Base-by-base conservation (phyloP, 2,329 filamentous ascomycete genomes). In the Pseudophaeomoniella oleicola region DNA sequence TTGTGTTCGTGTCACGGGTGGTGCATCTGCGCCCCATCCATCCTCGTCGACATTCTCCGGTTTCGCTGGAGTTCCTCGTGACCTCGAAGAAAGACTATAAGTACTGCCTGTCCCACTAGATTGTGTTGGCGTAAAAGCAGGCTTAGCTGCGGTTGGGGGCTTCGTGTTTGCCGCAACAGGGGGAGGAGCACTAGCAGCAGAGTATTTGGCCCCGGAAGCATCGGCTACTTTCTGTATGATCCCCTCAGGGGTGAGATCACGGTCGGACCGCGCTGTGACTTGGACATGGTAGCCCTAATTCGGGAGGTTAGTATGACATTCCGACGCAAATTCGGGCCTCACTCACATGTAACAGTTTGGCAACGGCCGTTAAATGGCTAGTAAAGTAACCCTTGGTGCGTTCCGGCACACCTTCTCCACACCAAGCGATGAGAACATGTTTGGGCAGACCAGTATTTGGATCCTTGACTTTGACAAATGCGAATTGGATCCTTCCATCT, bases 341-440 rank as follows among this genome's bases (percentile, higher is more conserved):
- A 53, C 62, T 35, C 54, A 78, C 78, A 63, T 94, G 87, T 30
- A 98, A 73, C 47, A 94, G 71, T 62, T 94, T 94, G 43, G 86
- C 78, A 27, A 96, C 86, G 34, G 85, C 80, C 42, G 81, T 78
- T 34, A 90, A 67, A 61, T 98, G 88, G 62, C 86, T 94, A 46
- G 85, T 94, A 57, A 98, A 98, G 63, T 96, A 96, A 46, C 90
- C 90, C 63, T 96, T 98, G 42, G 88, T 96, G 51, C 88, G 72
- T 63, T 98, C 90, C n/a, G 90, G 90, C 12, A 98, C 90, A 49
- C 90, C 90, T 54, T 92, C 88, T 46, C 90, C 90, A 58, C 90
- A 98, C 81, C 90, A 98, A 46, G 82, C 87, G 55, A 98, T 85
- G 46, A 98, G 71, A 41, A 93, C 84, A 56, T 78, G 82, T 67